These are phyloP conservation scores for Globomyces pollinis-pini DNA, from an alignment of 192 early-diverging fungal genomes.

Conservation along the genomic window DNA sequence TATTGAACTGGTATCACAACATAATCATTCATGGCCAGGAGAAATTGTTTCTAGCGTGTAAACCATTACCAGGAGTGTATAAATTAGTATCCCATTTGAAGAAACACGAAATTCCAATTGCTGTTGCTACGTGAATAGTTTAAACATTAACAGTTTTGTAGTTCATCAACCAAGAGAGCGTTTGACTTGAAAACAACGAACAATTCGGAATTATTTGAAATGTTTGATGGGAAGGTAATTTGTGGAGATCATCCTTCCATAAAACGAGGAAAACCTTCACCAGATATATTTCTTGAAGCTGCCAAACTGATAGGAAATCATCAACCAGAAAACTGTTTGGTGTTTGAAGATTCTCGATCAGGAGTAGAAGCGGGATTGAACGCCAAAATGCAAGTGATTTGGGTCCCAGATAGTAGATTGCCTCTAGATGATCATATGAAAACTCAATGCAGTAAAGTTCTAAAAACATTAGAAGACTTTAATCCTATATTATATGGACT, in stretches of 20 bases:
- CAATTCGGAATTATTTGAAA: constrained; percentile 62
- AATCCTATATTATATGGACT: constrained; percentile 34
- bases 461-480: constrained; percentile 32
- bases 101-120: constrained; percentile 67
- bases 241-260: constrained; percentile 84
- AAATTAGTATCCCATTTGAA: constrained; percentile 67
- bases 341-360: constrained; percentile 87
- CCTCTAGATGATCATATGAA: constrained; percentile 5
- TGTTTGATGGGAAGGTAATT: constrained; percentile 71
- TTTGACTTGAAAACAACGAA: constrained; percentile 67
- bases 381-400: constrained; percentile 78
- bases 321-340: constrained; percentile 38
- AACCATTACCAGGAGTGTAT: constrained; percentile 50
- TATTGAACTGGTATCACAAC: no score
- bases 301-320: constrained; percentile 48
- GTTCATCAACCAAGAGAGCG: constrained; percentile 65
- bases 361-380: constrained; percentile 75
- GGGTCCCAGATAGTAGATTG: constrained; percentile 72
- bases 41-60: constrained; percentile 50
- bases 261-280: constrained; percentile 74
- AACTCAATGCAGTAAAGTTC: constrained; percentile 6
- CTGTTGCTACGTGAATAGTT: constrained; percentile 70
- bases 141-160: no score
- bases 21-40: constrained; percentile 42
- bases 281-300: constrained; percentile 85